A percentile compares a stretch with the other conserved stretches of the same genome.
Conservation (phyloP, 192 early-diverging fungal genomes). For the Coemansia guatemalensis region DNA sequence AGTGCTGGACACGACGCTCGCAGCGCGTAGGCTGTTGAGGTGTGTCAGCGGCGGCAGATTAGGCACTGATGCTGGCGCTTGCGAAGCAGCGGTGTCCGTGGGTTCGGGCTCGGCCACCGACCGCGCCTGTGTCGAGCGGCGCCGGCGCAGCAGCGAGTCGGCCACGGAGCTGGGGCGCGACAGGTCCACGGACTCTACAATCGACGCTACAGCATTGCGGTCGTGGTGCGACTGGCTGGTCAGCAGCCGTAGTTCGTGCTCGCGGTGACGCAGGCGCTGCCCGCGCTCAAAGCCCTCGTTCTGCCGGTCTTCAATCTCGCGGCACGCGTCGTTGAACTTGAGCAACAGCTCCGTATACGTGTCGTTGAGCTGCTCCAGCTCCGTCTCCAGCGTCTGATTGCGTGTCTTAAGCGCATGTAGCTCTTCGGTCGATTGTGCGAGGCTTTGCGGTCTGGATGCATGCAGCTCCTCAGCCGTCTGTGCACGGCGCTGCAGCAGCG, state of each 20-base stretch:
- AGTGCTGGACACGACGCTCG: slow-evolving; percentile 14
- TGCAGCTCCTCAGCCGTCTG: slow-evolving; percentile 23
- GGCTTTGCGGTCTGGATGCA: slow-evolving; percentile 18
- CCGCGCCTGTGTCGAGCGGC: slow-evolving; percentile 17
- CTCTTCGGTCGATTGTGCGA: slow-evolving; percentile 42
- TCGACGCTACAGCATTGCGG: slow-evolving; percentile 8
- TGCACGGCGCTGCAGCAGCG: slow-evolving; percentile 32
- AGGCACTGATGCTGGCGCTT: slow-evolving; percentile 5
- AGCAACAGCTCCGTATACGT: slow-evolving; percentile 58
- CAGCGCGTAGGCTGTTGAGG: slow-evolving; percentile 19
- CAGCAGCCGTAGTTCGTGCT: slow-evolving; percentile 44
- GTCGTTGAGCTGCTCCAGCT: slow-evolving; percentile 55
- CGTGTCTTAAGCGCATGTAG: slow-evolving; percentile 18
- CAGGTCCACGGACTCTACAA: slow-evolving; percentile 4
- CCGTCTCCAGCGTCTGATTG: slow-evolving; percentile 52
- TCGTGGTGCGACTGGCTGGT: slow-evolving; percentile 36
- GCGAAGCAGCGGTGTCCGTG: neutral
- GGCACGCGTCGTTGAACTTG: slow-evolving; percentile 55
- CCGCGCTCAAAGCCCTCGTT: slow-evolving; percentile 51
- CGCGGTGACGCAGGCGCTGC: slow-evolving; percentile 51
- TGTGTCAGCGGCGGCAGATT: slow-evolving; percentile 30
- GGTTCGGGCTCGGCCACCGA: neutral
- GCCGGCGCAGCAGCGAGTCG: slow-evolving; percentile 20
- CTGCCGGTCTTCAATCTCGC: slow-evolving; percentile 56
- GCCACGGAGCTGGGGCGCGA: slow-evolving; percentile 24